Conservation (phyloP, 331 rosid genomes). For the Cucumis variabilis region DNA sequence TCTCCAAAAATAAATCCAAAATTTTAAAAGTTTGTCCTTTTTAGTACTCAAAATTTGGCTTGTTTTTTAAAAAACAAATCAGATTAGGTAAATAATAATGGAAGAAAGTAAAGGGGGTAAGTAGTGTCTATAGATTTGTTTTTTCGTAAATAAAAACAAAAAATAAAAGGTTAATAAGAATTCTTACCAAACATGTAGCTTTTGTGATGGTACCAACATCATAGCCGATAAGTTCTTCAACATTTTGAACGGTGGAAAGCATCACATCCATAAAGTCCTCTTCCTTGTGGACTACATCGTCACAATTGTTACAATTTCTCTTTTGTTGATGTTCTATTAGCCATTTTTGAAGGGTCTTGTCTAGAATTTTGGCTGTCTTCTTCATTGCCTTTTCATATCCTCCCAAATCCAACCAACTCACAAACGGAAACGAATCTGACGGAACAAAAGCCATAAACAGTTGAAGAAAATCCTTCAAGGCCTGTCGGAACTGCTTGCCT, state of each 20-base stretch:
- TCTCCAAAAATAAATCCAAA: too few species aligned
- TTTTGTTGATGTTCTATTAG: background rate
- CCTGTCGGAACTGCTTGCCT: background rate
- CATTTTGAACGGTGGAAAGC: constrained; percentile 27
- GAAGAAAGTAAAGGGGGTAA: too few species aligned
- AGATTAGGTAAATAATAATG: too few species aligned
- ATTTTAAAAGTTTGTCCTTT: too few species aligned
- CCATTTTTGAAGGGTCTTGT: background rate
- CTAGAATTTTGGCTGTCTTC: background rate
- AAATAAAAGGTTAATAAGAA: background rate
- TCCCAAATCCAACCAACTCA: constrained; percentile 18
- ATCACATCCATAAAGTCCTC: constrained; percentile 50
- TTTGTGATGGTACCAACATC: background rate
- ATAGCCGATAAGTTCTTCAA: background rate
- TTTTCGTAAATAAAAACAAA: too few species aligned
- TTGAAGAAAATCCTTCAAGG: background rate
- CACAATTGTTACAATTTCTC: background rate
- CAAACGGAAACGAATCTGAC: background rate
- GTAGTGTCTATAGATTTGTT: too few species aligned
- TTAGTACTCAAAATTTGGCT: too few species aligned
- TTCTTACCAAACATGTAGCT: constrained; percentile 7
- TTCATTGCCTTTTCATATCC: constrained; percentile 8
- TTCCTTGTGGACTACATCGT: background rate
- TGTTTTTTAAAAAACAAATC: too few species aligned
- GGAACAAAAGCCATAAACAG: background rate